phyloP scores from a whole-genome alignment of 1,284 basidiomycete species.

The Fomes fomentarius region DNA sequence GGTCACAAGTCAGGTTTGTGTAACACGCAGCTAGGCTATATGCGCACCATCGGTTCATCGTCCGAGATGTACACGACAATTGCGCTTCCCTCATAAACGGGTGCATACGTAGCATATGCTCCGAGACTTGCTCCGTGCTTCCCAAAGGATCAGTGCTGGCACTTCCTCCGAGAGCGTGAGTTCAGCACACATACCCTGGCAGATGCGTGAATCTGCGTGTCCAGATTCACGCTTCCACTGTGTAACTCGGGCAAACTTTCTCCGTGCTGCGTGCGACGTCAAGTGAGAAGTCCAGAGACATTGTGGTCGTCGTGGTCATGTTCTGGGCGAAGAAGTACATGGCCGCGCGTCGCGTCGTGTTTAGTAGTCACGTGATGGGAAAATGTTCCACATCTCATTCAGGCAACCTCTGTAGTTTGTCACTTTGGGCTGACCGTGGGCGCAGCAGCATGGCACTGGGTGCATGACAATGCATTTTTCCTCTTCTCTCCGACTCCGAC shows the following conservation, averaged over 20 bases:
- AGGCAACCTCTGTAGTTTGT: constrained; percentile 9
- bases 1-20: background rate
- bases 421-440: background rate
- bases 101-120: too few relatives aligned
- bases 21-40: background rate
- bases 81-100: too few relatives aligned
- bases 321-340: background rate
- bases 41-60: background rate
- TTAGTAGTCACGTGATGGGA: constrained; percentile 9
- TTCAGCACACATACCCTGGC: too few relatives aligned
- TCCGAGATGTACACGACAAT: background rate
- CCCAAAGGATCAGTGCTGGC: background rate
- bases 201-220: background rate
- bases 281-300: background rate
- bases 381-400: background rate
- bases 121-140: background rate
- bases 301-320: background rate
- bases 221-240: too few relatives aligned
- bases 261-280: background rate
- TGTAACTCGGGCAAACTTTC: background rate
- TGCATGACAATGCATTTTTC: too few relatives aligned
- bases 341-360: background rate
- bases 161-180: background rate
- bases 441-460: too few relatives aligned
- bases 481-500: background rate